phyloP scores from a whole-genome alignment of 1,284 basidiomycete genomes.

The Fistulinella cinereoalba region DNA sequence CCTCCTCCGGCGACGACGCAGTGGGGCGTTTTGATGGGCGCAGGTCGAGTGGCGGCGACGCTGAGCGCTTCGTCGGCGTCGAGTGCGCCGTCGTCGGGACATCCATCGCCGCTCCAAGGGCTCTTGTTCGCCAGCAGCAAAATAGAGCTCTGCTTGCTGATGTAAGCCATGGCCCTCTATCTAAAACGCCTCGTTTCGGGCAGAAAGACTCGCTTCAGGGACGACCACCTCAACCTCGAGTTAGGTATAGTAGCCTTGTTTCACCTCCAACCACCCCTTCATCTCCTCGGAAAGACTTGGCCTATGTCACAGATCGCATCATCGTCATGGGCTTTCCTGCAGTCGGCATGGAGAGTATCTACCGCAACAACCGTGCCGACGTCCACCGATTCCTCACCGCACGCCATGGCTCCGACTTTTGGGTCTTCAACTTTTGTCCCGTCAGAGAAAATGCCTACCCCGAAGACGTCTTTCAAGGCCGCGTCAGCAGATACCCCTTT shows the following conservation, averaged over 20 bases:
- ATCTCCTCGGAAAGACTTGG: slow-evolving; percentile 52
- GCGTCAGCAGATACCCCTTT: slow-evolving; percentile 84
- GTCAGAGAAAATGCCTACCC: slow-evolving; percentile 71
- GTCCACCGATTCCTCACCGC: slow-evolving; percentile 76
- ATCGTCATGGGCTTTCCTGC: slow-evolving; percentile 93
- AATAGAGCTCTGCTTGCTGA: slow-evolving; percentile 12
- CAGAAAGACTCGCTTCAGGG: slow-evolving; percentile 75
- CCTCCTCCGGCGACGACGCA: slow-evolving; percentile 70
- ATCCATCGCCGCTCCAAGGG: slow-evolving; percentile 16
- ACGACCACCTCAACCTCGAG: slow-evolving; percentile 66
- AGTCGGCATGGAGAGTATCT: slow-evolving; percentile 73
- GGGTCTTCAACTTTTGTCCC: slow-evolving; percentile 88
- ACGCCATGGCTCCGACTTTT: slow-evolving; percentile 73
- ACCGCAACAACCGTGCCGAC: slow-evolving; percentile 78
- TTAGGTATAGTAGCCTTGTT: slow-evolving; percentile 41
- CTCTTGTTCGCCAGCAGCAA: slow-evolving; percentile 9
- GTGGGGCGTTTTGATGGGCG: slow-evolving; percentile 55
- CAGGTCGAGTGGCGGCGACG: slow-evolving; percentile 48
- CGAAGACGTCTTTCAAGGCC: slow-evolving; percentile 55
- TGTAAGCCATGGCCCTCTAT: slow-evolving; percentile 52
- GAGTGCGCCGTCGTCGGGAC: slow-evolving; percentile 22
- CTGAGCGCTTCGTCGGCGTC: slow-evolving; percentile 50
- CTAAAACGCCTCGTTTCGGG: slow-evolving; percentile 71
- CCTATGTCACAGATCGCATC: slow-evolving; percentile 79
- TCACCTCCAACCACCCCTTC: background rate